A percentile compares a stretch with the other conserved stretches of the same genome.
Evolutionary conservation across 805 yeast genomes (phyloP).

Genomic region (Metahyphopichia silvanorum): DNA sequence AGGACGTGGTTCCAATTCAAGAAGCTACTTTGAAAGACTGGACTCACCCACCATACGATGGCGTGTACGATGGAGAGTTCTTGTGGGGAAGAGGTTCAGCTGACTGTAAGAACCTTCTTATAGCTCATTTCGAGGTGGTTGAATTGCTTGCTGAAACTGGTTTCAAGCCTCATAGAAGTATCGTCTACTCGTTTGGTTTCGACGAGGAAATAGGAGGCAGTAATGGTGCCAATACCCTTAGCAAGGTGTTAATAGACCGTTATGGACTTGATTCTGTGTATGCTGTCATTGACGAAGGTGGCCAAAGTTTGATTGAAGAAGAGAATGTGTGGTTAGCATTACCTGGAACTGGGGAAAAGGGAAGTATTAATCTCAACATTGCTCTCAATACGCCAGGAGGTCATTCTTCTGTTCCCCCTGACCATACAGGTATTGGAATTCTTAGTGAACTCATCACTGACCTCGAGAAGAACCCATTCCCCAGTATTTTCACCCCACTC

Average conservation of each 20-base stretch:
- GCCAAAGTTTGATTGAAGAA: constrained; percentile 13
- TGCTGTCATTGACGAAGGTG: constrained; percentile 15
- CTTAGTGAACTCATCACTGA: constrained; percentile 16
- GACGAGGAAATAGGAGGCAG: constrained; percentile 16
- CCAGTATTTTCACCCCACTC: constrained; percentile 15
- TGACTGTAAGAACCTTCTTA: constrained; percentile 28
- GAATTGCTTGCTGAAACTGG: constrained; percentile 9
- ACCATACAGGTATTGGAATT: constrained; percentile 27
- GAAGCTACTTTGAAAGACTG: constrained; percentile 20
- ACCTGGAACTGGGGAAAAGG: constrained; percentile 17
- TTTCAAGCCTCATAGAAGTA: constrained; percentile 11
- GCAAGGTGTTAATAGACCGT: constrained; percentile 5
- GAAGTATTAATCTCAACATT: constrained; percentile 8
- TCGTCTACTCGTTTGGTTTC: constrained; percentile 13
- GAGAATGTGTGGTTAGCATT: constrained; percentile 8
- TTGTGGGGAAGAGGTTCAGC: constrained; percentile 40
- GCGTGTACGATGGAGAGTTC: constrained; percentile 32
- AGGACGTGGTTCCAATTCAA: constrained; percentile 23
- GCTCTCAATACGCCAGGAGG: constrained; percentile 26
- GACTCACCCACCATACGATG: constrained; percentile 37
- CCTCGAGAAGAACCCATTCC: constrained; percentile 18
- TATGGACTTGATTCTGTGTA: constrained; percentile 12
- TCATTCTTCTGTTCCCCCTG: constrained; percentile 27
- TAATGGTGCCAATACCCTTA: constrained; percentile 11
- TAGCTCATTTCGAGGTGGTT: constrained; percentile 17